These are phyloP conservation scores for Wallacemonas sp. DNA, from an alignment of 208 protist genomes.

Conservation along the genomic window DNA sequence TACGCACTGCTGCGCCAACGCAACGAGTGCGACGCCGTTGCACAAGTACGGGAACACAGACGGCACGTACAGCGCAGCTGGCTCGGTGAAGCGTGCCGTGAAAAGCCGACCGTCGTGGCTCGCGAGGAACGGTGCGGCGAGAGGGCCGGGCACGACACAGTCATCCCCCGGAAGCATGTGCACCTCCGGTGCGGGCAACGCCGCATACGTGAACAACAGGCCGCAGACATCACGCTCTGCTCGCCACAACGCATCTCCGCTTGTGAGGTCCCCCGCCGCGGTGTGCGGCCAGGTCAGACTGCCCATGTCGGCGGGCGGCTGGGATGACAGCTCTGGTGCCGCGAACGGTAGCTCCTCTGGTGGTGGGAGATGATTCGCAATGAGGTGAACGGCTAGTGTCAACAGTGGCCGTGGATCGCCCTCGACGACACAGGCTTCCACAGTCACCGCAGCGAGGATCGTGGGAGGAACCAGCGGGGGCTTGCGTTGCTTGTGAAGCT, in stretches of 20 bases:
- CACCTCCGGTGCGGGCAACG: constrained; percentile 44
- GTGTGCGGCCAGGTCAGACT: background rate
- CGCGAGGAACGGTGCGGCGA: constrained; percentile 54
- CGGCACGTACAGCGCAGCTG: constrained; percentile 50
- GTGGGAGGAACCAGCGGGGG: background rate
- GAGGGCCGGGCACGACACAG: constrained; percentile 43
- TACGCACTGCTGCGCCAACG: constrained; percentile 26
- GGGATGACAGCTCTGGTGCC: constrained; percentile 35
- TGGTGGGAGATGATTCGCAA: constrained; percentile 40
- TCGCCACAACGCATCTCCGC: constrained; percentile 17
- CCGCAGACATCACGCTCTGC: constrained; percentile 44
- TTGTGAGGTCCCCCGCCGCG: background rate
- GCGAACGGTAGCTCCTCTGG: constrained; percentile 29
- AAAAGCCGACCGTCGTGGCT: constrained; percentile 18
- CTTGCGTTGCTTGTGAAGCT: too few relatives aligned
- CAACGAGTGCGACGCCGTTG: constrained; percentile 66
- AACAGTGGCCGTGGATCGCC: constrained; percentile 31
- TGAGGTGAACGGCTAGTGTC: constrained; percentile 41
- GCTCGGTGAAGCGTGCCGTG: constrained; percentile 16
- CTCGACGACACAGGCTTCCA: background rate
- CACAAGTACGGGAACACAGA: constrained; percentile 77
- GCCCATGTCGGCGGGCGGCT: constrained; percentile 21
- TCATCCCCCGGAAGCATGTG: constrained; percentile 64
- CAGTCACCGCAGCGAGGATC: background rate
- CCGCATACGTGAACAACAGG: constrained; percentile 42